Percentiles rank a stretch among this genome's conserved stretches.
Evolutionary conservation across 1,284 basidiomycete genomes (phyloP).

Genomic region (Trichosporon sp.): DNA sequence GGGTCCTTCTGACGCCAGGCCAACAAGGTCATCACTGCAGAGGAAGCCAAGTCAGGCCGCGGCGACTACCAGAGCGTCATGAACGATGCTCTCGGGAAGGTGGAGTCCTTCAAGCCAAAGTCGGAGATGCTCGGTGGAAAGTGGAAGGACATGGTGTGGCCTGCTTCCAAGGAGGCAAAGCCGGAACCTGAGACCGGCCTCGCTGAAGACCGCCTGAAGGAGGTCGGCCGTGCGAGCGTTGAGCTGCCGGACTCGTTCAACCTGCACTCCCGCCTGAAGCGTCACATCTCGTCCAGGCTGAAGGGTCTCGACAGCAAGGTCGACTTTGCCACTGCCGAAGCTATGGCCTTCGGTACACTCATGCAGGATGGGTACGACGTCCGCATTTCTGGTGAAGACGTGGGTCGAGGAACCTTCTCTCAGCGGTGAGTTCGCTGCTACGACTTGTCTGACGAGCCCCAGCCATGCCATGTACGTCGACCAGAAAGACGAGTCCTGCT

Average conservation of each 20-base stretch:
- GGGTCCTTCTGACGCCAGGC: conserved; percentile 47
- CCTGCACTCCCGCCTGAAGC: conserved; percentile 69
- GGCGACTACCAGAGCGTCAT: conserved; percentile 60
- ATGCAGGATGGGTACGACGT: conserved; percentile 74
- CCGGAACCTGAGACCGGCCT: conserved; percentile 67
- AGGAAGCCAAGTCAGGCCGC: conserved; percentile 57
- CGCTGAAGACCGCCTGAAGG: conserved; percentile 53
- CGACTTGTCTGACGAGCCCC: conserved; percentile 6
- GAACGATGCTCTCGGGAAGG: conserved; percentile 57
- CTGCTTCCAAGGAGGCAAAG: conserved; percentile 56
- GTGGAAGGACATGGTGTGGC: conserved; percentile 72
- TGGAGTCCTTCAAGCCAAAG: conserved; percentile 55
- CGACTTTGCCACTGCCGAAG: conserved; percentile 85
- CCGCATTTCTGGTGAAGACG: conserved; percentile 83
- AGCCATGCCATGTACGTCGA: conserved; percentile 86
- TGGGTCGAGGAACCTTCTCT: conserved; percentile 82
- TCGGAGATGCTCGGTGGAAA: conserved; percentile 58
- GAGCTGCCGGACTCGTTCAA: conserved; percentile 70
- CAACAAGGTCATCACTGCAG: conserved; percentile 57
- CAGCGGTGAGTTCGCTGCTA: conserved; percentile 57
- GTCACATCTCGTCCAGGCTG: conserved; percentile 74
- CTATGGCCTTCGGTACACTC: conserved; percentile 77
- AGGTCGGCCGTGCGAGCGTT: conserved; percentile 66
- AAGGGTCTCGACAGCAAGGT: conserved; percentile 66
- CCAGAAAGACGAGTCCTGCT: conserved; percentile 69